phyloP scores from a whole-genome alignment of 2,329 filamentous ascomycete species.

The Botrytis galanthina region DNA sequence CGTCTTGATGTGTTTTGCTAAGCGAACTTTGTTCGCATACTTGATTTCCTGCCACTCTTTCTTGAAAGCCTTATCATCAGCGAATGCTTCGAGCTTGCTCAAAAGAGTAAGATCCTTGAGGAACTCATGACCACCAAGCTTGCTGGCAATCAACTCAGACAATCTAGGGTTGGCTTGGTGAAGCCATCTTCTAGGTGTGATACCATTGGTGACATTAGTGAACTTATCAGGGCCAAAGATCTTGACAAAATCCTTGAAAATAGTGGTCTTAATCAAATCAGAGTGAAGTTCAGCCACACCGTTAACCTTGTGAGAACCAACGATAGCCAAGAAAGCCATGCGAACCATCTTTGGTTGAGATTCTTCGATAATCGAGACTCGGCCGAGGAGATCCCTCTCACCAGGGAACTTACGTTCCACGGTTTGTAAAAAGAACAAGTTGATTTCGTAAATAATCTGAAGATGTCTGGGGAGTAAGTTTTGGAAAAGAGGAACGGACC shows the following conservation, averaged over 20 bases:
- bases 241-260: slow-evolving; percentile 97
- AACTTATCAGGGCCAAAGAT: slow-evolving; percentile 98
- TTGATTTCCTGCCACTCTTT: slow-evolving; percentile 97
- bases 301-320: slow-evolving; percentile 98
- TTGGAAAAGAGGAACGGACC: slow-evolving; percentile 90
- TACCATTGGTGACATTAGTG: slow-evolving; percentile 97
- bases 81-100: slow-evolving; percentile 79
- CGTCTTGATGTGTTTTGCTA: slow-evolving; percentile 87
- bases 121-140: slow-evolving; percentile 79
- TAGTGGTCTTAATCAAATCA: slow-evolving; percentile 97
- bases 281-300: slow-evolving; percentile 97
- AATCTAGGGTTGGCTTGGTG: slow-evolving; percentile 95
- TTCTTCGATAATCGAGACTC: slow-evolving; percentile 98
- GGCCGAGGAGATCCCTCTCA: slow-evolving; percentile 77
- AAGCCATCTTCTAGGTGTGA: slow-evolving; percentile 92
- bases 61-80: slow-evolving; percentile 85
- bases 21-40: slow-evolving; percentile 87
- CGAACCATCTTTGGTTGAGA: slow-evolving; percentile 96
- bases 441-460: slow-evolving; percentile 98
- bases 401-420: slow-evolving; percentile 91
- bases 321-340: slow-evolving; percentile 93
- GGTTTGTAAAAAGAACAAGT: slow-evolving; percentile 84
- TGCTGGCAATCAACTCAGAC: slow-evolving; percentile 87
- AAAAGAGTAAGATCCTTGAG: slow-evolving; percentile 86
- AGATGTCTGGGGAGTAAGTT: slow-evolving; percentile 90